Percentiles rank a stretch among this genome's conserved stretches.
Conservation (phyloP, 176 grass and related monocot species). For the Juncus inflexus region DNA sequence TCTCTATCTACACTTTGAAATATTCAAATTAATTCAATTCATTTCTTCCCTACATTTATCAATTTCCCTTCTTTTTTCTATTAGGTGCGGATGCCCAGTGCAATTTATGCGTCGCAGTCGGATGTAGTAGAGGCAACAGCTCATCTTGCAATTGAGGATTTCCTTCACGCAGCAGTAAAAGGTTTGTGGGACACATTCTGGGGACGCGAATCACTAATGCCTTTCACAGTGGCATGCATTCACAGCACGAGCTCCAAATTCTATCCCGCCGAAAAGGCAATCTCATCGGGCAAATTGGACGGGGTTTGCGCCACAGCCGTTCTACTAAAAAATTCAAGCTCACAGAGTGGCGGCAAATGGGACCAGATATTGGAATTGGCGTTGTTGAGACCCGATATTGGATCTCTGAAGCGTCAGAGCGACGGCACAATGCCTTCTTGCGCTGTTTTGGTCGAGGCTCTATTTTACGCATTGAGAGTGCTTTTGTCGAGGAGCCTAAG, state of each 20-base stretch:
- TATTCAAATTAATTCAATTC: too few relatives aligned
- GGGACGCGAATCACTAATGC: slow-evolving; percentile 69
- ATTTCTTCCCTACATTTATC: too few relatives aligned
- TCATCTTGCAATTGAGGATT: slow-evolving; percentile 90
- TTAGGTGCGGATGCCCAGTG: slow-evolving; percentile 65
- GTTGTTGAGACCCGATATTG: slow-evolving; percentile 75
- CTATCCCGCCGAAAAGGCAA: slow-evolving; percentile 91
- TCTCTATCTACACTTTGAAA: too few relatives aligned
- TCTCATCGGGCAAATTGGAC: slow-evolving; percentile 70
- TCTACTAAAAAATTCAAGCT: slow-evolving; percentile 50
- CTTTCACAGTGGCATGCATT: slow-evolving; percentile 89
- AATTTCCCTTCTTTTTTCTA: too few relatives aligned
- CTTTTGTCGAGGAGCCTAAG: slow-evolving; percentile 84
- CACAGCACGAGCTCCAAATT: slow-evolving; percentile 85
- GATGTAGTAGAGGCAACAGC: slow-evolving; percentile 75
- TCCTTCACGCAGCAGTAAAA: slow-evolving; percentile 75
- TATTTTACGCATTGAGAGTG: slow-evolving; percentile 88
- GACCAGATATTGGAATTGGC: slow-evolving; percentile 81
- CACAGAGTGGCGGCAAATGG: slow-evolving; percentile 70
- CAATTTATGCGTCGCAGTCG: slow-evolving; percentile 66
- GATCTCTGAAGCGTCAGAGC: slow-evolving; percentile 40
- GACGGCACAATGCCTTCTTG: slow-evolving; percentile 51
- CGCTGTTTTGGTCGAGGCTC: slow-evolving; percentile 68
- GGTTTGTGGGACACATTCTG: slow-evolving; percentile 92
- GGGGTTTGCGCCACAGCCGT: slow-evolving; percentile 81